Evolutionary conservation across 23 red algal genomes (phyloP).

Genomic region (Pyropia yezoensis): DNA sequence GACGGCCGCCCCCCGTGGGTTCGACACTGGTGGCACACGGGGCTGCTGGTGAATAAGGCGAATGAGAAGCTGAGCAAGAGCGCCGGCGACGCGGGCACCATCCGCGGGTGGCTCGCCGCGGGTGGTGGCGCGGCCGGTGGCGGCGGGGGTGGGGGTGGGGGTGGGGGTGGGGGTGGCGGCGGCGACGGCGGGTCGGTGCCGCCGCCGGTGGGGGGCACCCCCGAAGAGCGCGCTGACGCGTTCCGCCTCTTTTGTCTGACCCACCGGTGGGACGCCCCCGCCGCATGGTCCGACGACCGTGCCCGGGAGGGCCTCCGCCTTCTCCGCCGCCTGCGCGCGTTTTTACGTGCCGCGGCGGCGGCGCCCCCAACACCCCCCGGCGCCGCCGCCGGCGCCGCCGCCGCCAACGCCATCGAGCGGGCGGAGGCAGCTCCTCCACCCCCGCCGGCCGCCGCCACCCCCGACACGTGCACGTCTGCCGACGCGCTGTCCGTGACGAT

Average conservation of each 20-base stretch:
- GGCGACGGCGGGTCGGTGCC: constrained; percentile 57
- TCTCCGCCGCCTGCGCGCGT: no score
- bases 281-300: constrained; percentile 67
- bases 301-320: no score
- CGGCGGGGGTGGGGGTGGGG: constrained; percentile 39
- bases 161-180: no score
- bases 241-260: constrained; percentile 67
- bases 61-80: constrained; percentile 96
- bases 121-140: constrained; percentile 68
- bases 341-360: no score
- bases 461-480: no score
- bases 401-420: no score
- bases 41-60: constrained; percentile 64
- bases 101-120: constrained; percentile 35
- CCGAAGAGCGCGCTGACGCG: constrained; percentile 31
- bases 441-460: no score
- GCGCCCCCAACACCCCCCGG: no score
- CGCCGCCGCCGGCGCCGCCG: no score
- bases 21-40: constrained; percentile 54
- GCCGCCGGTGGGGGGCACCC: constrained; percentile 66
- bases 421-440: no score
- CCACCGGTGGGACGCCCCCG: constrained; percentile 49
- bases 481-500: no score
- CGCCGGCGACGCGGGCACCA: constrained; percentile 79
- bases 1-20: neutral